A percentile compares a stretch with the other conserved stretches of the same genome.
phyloP scores from a whole-genome alignment of 495 filamentous ascomycete species.

The Neurospora discreta region DNA sequence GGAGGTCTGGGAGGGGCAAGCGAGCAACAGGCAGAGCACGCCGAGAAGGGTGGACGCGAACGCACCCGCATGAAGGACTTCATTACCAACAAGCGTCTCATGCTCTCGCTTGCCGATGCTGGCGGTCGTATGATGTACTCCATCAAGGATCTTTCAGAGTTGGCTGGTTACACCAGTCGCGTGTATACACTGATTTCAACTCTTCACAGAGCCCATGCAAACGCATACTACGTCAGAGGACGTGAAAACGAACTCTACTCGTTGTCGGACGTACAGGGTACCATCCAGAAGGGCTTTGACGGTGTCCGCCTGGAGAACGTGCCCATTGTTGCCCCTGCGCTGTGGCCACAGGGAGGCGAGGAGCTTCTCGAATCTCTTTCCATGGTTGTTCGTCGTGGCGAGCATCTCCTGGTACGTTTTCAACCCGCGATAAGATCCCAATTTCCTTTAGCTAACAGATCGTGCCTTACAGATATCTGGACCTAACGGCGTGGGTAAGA shows the following conservation, averaged over 20 bases:
- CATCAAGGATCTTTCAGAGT: conserved; percentile 94
- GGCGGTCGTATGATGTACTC: conserved; percentile 98
- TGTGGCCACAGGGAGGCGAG: conserved; percentile 79
- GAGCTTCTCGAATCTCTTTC: conserved; percentile 82
- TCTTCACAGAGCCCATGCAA: conserved; percentile 84
- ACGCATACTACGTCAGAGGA: conserved; percentile 65
- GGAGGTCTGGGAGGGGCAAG: conserved; percentile 65
- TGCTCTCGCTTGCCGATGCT: conserved; percentile 95
- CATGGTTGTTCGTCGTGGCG: conserved; percentile 76
- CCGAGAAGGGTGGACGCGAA: conserved; percentile 48
- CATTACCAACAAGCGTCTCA: conserved; percentile 96
- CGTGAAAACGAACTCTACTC: conserved; percentile 72
- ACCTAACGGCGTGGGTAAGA: conserved; percentile 91
- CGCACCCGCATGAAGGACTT: conserved; percentile 93
- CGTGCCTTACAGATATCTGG: conserved; percentile 55
- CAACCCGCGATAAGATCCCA: background rate
- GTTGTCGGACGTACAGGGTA: conserved; percentile 82
- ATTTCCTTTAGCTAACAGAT: background rate
- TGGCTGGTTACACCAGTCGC: conserved; percentile 89
- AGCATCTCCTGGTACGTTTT: conserved; percentile 61
- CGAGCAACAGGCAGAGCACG: conserved; percentile 42
- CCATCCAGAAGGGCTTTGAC: conserved; percentile 85
- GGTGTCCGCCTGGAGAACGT: conserved; percentile 90
- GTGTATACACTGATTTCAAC: conserved; percentile 93
- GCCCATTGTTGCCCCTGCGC: conserved; percentile 75